Evolutionary conservation across 352 stramenopile species (phyloP), one percentile per base, ranked within the genome.

Genomic region (Pythium chondricola): DNA sequence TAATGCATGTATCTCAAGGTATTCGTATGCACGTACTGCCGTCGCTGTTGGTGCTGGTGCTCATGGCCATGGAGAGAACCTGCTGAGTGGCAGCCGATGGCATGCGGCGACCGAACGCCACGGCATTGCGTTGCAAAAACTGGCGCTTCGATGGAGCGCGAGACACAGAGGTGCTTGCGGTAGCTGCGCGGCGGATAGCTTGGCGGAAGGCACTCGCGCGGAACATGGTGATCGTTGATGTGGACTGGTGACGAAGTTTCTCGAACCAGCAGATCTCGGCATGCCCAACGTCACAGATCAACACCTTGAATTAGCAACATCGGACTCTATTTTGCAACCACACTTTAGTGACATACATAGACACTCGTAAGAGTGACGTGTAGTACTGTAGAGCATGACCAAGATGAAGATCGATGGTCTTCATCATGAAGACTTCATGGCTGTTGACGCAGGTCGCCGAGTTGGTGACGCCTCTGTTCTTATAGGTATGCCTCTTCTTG

Each of bases 141-240:
- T 40, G 21, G 26, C 36, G 47, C 36, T 46, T 6, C 38, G 21
- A 63, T 38, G 43, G 2, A 7, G 32, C 32, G 32, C 48, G 25
- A 2, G 49, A 51, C 14, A 33, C 22, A 21, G 40, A 7, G n/a
- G 33, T n/a, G 44, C 20, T 27, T 40, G 45, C 37, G 40, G 21
- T 14, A 29, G 58, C 24, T 16, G 57, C 63, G 41, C 59, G 65
- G 48, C 67, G 67, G 56, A 56, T 62, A 31, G 81, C 46, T n/a
- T n/a, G n/a, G 25, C 62, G 70, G 51, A 81, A 63, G 35, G 64
- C 62, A 27, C 64, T 50, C 10, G 75, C 57, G 52, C 69, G 70
- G 61, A 87, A 73, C 72, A 83, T 84, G 41, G 16, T 50, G 24
- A n/a, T 31, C 22, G 18, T 16, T 44, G 30, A 32, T 49, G 17